Base-by-base conservation (phyloP, 164 flowering plant species). In the Akebia trifoliata region DNA sequence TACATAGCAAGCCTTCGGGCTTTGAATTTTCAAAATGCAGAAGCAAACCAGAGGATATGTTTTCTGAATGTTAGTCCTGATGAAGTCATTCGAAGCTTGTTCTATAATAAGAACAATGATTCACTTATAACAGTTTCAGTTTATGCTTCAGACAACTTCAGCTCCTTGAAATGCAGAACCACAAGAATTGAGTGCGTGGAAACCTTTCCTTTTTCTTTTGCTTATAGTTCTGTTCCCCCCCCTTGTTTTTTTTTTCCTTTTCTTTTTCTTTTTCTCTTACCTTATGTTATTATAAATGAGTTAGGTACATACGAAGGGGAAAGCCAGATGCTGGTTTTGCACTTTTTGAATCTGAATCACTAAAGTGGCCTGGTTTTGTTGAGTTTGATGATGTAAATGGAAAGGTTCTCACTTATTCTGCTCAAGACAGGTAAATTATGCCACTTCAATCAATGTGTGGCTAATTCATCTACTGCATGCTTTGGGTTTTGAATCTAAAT, bases 311-410 rank as follows among this genome's bases (percentile, higher is more conserved):
- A 52, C 48, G 83, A 50, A 74, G 96, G 57, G 92, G 86, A 15
- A 70, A 88, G 40, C 95, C 92, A 6, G 88, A 86, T 81, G 98
- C 88, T 53, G 98, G 97, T 6, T 90, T 83, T 76, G 77, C 96
- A 14, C 94, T 93, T 45, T 90, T 93, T 72, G 96, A 90, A 62
- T 84, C 97, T 0, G 97, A 93, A 66, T 90, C 98, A 2, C 43
- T 93, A 59, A 90, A 90, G 65, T 90, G 97, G 98, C 98, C 98
- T 40, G 97, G 97, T 12, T 93, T 93, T 81, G 98, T 93, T 30
- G 98, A 93, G 73, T 93, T 90, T 80, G 98, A 93, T 81, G 98
- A 93, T 77, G 97, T 93, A 8, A 93, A 93, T 77, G 97, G 97
- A 40, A 93, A 93, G 64, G 97, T 90, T 25, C 82, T 93, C 15